These are phyloP conservation scores for Xerocomellus amylosporus DNA, from an alignment of 768 basidiomycete genomes.

Conservation along the genomic window DNA sequence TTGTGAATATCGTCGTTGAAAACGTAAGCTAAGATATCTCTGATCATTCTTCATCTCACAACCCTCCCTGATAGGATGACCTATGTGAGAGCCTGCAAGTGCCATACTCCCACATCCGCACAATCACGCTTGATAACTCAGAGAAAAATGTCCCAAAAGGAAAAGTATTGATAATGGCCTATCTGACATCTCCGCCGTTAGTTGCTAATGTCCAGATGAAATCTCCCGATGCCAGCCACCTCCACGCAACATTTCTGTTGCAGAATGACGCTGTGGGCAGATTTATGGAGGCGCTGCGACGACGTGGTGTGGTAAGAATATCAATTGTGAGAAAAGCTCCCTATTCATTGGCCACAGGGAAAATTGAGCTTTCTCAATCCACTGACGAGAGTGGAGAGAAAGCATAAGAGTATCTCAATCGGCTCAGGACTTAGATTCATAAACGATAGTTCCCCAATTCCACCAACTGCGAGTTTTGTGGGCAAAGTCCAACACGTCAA, in stretches of 20 bases:
- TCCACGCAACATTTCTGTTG: constrained; percentile 40
- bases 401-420: constrained; percentile 24
- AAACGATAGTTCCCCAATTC: constrained; percentile 20
- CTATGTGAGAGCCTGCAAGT: constrained; percentile 51
- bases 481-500: constrained; percentile 32
- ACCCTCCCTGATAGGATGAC: constrained; percentile 39
- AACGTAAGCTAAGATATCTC: constrained; percentile 10
- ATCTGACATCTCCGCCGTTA: constrained; percentile 38
- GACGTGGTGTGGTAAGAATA: constrained; percentile 46
- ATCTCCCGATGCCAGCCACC: constrained; percentile 15
- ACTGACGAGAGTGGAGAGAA: constrained; percentile 9
- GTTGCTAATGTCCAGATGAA: constrained; percentile 33
- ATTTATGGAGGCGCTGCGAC: constrained; percentile 42
- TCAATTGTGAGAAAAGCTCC: neutral
- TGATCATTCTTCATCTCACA: constrained; percentile 1
- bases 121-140: constrained; percentile 26
- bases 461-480: constrained; percentile 30
- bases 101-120: constrained; percentile 36
- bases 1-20: constrained; percentile 44
- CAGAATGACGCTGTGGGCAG: constrained; percentile 30
- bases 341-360: constrained; percentile 22
- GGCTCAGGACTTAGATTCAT: constrained; percentile 26
- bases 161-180: constrained; percentile 28
- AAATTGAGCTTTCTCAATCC: constrained; percentile 30
- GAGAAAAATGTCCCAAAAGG: constrained; percentile 17